A percentile compares a stretch with the other conserved stretches of the same genome.
phyloP scores from a whole-genome alignment of 2,329 filamentous ascomycete species.

The Rhexocercosporidium sp. region DNA sequence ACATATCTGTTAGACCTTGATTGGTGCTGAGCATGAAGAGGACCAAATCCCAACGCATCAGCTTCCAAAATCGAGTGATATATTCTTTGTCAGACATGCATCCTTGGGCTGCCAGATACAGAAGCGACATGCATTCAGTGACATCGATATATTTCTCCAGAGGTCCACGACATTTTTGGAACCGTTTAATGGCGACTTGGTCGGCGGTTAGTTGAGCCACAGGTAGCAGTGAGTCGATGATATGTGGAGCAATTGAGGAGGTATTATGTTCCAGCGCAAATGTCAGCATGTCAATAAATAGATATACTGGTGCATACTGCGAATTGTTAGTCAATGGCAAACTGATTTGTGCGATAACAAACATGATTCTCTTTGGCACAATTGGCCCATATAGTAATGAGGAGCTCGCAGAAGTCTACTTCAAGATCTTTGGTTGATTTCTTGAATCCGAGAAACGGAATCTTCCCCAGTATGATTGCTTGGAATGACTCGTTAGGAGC shows the following conservation, averaged over 20 bases:
- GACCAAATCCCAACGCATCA: conserved; percentile 69
- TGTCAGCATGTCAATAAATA: conserved; percentile 67
- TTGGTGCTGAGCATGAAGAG: conserved; percentile 70
- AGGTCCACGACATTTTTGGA: conserved; percentile 50
- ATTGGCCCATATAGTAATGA: conserved; percentile 71
- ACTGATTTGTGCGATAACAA: conserved; percentile 2
- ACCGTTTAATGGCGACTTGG: conserved; percentile 53
- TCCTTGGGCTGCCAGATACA: conserved; percentile 67
- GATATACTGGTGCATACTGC: conserved; percentile 65
- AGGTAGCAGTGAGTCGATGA: conserved; percentile 62
- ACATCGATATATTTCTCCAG: conserved; percentile 64
- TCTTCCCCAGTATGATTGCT: conserved; percentile 68
- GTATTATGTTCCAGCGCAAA: conserved; percentile 69
- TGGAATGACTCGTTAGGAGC: conserved; percentile 66
- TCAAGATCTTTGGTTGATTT: conserved; percentile 57
- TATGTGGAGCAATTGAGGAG: conserved; percentile 59
- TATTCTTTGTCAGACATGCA: conserved; percentile 51
- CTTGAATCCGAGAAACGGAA: conserved; percentile 62
- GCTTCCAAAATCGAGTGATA: conserved; percentile 64
- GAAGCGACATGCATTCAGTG: conserved; percentile 64
- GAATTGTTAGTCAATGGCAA: conserved; percentile 23
- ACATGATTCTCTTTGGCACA: conserved; percentile 65
- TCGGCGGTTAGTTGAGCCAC: conserved; percentile 63
- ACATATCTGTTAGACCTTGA: conserved; percentile 67
- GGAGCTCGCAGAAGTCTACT: conserved; percentile 65